phyloP scores from a whole-genome alignment of 306 rosid species.

The Cucurbita ficifolia region DNA sequence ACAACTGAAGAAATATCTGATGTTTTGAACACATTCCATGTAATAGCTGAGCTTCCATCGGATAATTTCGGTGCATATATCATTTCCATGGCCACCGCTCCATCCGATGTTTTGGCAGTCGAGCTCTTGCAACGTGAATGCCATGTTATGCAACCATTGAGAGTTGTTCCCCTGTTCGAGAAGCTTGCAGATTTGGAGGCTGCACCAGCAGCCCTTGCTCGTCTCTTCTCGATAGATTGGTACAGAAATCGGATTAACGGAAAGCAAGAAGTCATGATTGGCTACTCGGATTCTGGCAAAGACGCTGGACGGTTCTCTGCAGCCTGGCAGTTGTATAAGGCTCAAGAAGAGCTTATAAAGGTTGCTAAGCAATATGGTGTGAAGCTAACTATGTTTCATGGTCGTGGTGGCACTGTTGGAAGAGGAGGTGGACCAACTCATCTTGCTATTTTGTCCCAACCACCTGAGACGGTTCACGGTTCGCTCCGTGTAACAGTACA shows the following conservation, averaged over 20 bases:
- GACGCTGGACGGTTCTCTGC: slow-evolving; percentile 97
- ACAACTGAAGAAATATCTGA: slow-evolving; percentile 83
- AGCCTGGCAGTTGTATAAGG: slow-evolving; percentile 94
- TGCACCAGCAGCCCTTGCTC: slow-evolving; percentile 88
- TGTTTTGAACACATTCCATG: slow-evolving; percentile 74
- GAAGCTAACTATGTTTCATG: slow-evolving; percentile 95
- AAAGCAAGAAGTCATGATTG: slow-evolving; percentile 99
- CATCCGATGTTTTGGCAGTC: slow-evolving; percentile 91
- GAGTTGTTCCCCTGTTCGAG: slow-evolving; percentile 94
- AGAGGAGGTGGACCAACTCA: slow-evolving; percentile 99
- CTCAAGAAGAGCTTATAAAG: slow-evolving; percentile 85
- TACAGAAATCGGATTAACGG: slow-evolving; percentile 62
- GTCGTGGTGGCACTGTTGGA: slow-evolving; percentile 98
- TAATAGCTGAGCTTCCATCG: slow-evolving; percentile 76
- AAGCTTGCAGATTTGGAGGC: slow-evolving; percentile 87
- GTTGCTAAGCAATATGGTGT: slow-evolving; percentile 77
- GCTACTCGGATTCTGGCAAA: slow-evolving; percentile 94
- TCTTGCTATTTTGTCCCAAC: slow-evolving; percentile 95
- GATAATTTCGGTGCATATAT: slow-evolving; percentile 95
- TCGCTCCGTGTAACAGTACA: slow-evolving; percentile 96
- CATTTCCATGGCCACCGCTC: slow-evolving; percentile 93
- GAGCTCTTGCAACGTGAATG: slow-evolving; percentile 91
- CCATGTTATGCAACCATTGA: slow-evolving; percentile 52
- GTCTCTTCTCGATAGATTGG: slow-evolving; percentile 82
- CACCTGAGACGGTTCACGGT: slow-evolving; percentile 89